Base-by-base conservation (phyloP, 2,329 filamentous ascomycete species). In the Aureobasidium sp. region DNA sequence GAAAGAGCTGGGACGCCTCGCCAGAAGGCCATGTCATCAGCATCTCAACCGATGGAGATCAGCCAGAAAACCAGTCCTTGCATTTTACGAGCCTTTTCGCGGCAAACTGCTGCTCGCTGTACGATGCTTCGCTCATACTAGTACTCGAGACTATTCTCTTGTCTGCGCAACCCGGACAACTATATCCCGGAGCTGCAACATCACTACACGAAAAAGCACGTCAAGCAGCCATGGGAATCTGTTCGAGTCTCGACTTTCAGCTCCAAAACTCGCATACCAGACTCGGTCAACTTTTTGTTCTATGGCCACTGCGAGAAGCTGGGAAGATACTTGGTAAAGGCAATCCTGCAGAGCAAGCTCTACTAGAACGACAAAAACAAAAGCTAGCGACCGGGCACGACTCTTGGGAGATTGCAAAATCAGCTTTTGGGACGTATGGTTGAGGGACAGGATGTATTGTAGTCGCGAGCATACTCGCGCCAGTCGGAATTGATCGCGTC, bases 271-370 rank as follows among this genome's bases (percentile, higher is more conserved):
- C 36, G 22, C 49, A 41, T 12, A 29, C 49, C 8, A 53, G 49
- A 41, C 36, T 53, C 2, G 49, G 49, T n/a, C 49, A 53, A 29
- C 31, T 41, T 0, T 53, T 53, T 11, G 36, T 53, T 27, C 20
- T 53, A 12, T 53, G 49, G 49, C 49, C 49, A 2, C n/a, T 53
- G 22, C 49, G 49, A 41, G 49, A 53, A 41, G 49, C 49, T n/a
- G 49, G 22, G 5, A 53, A 53, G 36, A 41, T 53, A 3, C 17
- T 53, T 6, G 49, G n/a, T 2, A 39, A 41, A n/a, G 49, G 49
- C 12, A 53, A 3, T 29, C n/a, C 15, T 22, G 29, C 31, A 8
- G 31, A 52, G 25, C 31, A 52, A 31, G 4, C 14, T 25, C 48
- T 52, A 5, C 8, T 52, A 7, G 48, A 37, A 37, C 34, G 29